Evolutionary conservation across 371 early-diverging fungal genomes (phyloP).

Genomic region (Mortierella sp.): DNA sequence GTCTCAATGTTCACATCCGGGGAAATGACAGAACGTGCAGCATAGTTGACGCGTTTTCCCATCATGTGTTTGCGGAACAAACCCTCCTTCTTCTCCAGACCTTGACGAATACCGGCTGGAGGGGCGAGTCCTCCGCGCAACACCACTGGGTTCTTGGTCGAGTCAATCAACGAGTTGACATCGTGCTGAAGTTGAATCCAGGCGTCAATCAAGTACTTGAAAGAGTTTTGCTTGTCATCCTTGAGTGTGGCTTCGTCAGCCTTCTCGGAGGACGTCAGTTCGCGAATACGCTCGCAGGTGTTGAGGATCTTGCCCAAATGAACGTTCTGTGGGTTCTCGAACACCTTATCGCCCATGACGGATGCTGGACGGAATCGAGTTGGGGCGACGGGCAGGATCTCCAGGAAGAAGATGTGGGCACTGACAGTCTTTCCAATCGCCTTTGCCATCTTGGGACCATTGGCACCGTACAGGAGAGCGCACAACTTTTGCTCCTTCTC

Average conservation of each 20-base stretch:
- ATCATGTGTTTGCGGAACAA: conserved; percentile 99
- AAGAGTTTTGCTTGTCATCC: conserved; percentile 53
- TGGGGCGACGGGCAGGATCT: conserved; percentile 95
- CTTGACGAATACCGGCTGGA: conserved; percentile 94
- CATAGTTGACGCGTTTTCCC: conserved; percentile 99
- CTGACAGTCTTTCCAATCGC: conserved; percentile 54
- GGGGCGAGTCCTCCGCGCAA: conserved; percentile 65
- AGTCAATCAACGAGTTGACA: conserved; percentile 95
- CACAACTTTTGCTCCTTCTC: conserved; percentile 77
- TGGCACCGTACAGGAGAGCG: conserved; percentile 81
- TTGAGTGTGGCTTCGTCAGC: conserved; percentile 57
- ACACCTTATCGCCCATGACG: conserved; percentile 87
- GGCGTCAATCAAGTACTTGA: conserved; percentile 70
- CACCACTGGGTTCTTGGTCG: conserved; percentile 78
- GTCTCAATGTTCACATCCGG: conserved; percentile 99
- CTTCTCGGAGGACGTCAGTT: conserved; percentile 61
- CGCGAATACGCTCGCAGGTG: conserved; percentile 76
- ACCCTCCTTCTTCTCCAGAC: conserved; percentile 99
- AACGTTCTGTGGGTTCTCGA: conserved; percentile 96
- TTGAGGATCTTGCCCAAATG: conserved; percentile 88
- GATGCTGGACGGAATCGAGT: conserved; percentile 97
- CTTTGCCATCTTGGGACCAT: conserved; percentile 65
- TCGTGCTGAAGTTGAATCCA: conserved; percentile 90
- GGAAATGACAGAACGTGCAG: conserved; percentile 99
- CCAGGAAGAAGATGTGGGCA: conserved; percentile 95